phyloP scores from a whole-genome alignment of 2,329 filamentous ascomycete species.

The Diaporthe vexans region DNA sequence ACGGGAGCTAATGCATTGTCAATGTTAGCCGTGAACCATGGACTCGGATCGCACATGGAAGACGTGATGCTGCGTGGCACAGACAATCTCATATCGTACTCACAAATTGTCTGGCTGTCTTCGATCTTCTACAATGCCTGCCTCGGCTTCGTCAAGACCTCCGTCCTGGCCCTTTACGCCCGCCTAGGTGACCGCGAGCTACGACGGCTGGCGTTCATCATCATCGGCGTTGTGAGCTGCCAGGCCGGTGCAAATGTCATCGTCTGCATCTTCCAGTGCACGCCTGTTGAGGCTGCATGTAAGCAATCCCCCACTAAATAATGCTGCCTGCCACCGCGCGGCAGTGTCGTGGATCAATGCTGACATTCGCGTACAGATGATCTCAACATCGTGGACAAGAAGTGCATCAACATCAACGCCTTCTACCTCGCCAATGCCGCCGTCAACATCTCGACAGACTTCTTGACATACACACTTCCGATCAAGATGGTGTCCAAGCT shows the following conservation, averaged over 20 bases:
- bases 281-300: constrained; percentile 57
- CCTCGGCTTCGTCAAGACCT: constrained; percentile 63
- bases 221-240: constrained; percentile 56
- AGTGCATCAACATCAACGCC: constrained; percentile 60
- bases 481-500: constrained; percentile 58
- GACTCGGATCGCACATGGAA: constrained; percentile 22
- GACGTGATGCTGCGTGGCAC: constrained; percentile 18
- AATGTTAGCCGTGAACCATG: constrained; percentile 18
- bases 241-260: constrained; percentile 58
- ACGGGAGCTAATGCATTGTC: neutral
- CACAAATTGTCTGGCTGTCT: constrained; percentile 56
- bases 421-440: constrained; percentile 63
- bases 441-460: constrained; percentile 61
- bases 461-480: constrained; percentile 60
- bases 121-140: constrained; percentile 63
- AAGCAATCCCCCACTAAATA: neutral
- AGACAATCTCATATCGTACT: constrained; percentile 27
- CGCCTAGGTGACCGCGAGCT: constrained; percentile 56
- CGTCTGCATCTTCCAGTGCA: constrained; percentile 56
- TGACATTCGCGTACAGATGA: neutral
- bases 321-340: neutral
- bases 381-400: constrained; percentile 48
- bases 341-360: neutral
- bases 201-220: constrained; percentile 52
- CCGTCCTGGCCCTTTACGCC: constrained; percentile 60